phyloP scores from a whole-genome alignment of 306 rosid genomes.

The Herpetospermum pedunculosum region DNA sequence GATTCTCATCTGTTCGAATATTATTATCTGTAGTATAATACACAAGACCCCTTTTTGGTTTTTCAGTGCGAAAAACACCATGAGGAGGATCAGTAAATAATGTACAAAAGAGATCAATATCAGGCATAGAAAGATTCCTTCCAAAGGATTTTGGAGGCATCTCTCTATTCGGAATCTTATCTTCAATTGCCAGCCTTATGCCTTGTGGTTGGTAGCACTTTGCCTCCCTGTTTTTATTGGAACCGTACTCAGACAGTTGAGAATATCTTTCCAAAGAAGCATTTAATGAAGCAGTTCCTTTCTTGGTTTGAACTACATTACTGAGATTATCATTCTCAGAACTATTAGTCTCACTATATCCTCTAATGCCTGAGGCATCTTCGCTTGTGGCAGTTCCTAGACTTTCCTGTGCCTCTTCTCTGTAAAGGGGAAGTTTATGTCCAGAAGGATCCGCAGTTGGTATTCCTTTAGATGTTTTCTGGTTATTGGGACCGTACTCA shows the following conservation, averaged over 20 bases:
- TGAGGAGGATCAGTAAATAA: slow-evolving; percentile 39
- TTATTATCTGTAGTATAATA: slow-evolving; percentile 10
- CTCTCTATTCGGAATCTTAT: slow-evolving; percentile 24
- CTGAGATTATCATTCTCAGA: not conserved
- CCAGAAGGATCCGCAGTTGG: too few relatives aligned
- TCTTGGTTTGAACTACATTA: slow-evolving; percentile 17
- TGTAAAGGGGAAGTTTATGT: too few relatives aligned
- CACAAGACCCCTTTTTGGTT: slow-evolving; percentile 16
- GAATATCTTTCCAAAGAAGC: slow-evolving; percentile 63
- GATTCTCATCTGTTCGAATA: slow-evolving; percentile 20
- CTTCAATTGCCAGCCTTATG: slow-evolving; percentile 46
- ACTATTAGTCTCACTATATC: slow-evolving; percentile 16
- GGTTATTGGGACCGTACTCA: slow-evolving; percentile 35
- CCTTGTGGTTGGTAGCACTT: slow-evolving; percentile 38
- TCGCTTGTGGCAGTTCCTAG: too few relatives aligned
- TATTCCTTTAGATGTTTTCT: too few relatives aligned
- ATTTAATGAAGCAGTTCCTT: slow-evolving; percentile 47
- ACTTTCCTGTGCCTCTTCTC: too few relatives aligned
- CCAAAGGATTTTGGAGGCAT: slow-evolving; percentile 28
- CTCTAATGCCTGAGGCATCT: not conserved
- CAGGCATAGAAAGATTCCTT: slow-evolving; percentile 72
- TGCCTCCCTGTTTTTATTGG: slow-evolving; percentile 26
- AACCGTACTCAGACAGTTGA: slow-evolving; percentile 44
- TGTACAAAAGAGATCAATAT: slow-evolving; percentile 50
- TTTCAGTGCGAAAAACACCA: slow-evolving; percentile 25